Conservation (phyloP, 1,139 yeast species). For the Nakaseomyces uthaithaninus region DNA sequence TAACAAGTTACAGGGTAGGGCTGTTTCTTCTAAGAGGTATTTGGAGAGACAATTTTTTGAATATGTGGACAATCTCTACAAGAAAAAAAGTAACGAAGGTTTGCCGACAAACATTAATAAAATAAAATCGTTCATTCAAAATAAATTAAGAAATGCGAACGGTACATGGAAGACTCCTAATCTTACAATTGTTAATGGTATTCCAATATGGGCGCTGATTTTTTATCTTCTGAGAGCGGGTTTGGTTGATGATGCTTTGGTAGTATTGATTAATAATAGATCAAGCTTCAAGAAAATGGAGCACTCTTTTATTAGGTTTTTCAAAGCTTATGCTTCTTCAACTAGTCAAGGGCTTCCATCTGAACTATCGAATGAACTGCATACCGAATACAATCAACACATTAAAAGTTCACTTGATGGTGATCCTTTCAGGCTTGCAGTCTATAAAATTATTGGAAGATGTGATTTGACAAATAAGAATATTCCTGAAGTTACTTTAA, state of each 20-base stretch:
- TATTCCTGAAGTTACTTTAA: conserved; percentile 68
- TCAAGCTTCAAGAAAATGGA: conserved; percentile 72
- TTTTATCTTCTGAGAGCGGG: conserved; percentile 85
- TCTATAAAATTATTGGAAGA: conserved; percentile 85
- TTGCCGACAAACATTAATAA: conserved; percentile 68
- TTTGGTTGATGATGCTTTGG: conserved; percentile 65
- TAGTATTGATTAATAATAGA: conserved; percentile 45
- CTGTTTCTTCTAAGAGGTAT: conserved; percentile 29
- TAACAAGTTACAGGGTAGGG: neutral
- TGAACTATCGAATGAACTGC: conserved; percentile 62
- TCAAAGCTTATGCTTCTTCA: conserved; percentile 64
- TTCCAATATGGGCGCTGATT: conserved; percentile 87
- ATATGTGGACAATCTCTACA: conserved; percentile 64
- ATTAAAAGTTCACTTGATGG: conserved; percentile 63
- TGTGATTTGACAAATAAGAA: conserved; percentile 65
- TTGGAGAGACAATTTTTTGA: conserved; percentile 73
- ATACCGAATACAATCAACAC: conserved; percentile 77
- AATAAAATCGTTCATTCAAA: conserved; percentile 56
- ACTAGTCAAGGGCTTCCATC: conserved; percentile 47
- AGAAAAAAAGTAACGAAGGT: conserved; percentile 53
- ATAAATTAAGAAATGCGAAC: conserved; percentile 38
- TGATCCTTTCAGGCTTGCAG: conserved; percentile 87
- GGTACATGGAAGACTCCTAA: conserved; percentile 42
- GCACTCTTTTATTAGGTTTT: conserved; percentile 70
- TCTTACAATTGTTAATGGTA: conserved; percentile 61